Evolutionary conservation across 345 rosid genomes (phyloP).

Genomic region (Eucalyptus polybractea): DNA sequence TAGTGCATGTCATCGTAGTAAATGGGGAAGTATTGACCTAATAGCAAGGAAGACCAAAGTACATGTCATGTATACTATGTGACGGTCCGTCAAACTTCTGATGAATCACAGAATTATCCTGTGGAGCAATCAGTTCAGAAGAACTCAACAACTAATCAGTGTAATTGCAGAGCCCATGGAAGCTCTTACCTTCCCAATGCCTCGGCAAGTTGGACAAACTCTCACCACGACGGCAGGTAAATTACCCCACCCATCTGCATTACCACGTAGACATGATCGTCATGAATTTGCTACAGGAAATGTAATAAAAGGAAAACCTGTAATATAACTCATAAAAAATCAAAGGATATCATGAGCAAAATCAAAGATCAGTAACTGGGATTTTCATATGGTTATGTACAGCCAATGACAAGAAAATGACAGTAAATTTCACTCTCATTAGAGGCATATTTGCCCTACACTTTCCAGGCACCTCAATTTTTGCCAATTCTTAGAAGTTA

Average conservation of each 20-base stretch:
- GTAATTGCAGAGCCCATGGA: neutral
- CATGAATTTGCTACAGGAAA: neutral
- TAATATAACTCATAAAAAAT: neutral
- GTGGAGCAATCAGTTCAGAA: neutral
- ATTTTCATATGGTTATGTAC: neutral
- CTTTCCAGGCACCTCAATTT: neutral
- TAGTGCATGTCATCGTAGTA: conserved; percentile 46
- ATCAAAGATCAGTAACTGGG: neutral
- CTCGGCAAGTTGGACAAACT: conserved; percentile 63
- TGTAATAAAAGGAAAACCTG: neutral
- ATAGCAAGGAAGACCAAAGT: neutral
- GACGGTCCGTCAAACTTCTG: neutral
- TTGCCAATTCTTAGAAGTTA: neutral
- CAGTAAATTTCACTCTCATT: neutral
- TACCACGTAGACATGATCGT: neutral
- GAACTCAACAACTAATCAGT: neutral
- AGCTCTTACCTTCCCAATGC: conserved; percentile 65
- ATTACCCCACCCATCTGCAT: conserved; percentile 76
- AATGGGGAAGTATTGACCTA: conserved; percentile 86
- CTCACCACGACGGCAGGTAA: conserved; percentile 34
- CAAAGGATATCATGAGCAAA: neutral
- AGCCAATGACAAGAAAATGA: neutral
- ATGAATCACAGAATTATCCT: neutral
- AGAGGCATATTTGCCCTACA: neutral
- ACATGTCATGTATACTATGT: neutral